Percentiles rank a stretch among this genome's conserved stretches.
Conservation (phyloP, 176 grass and related monocot species). For the Sorghum bicolor region Sorghum_bicolor_NCBIv3 NC_012870.2:58202001-58202500, state of each 20-base stretch:
- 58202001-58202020: not conserved
- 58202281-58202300: constrained; percentile 38
- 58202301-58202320: constrained; percentile 58
- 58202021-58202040: not conserved
- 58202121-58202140: constrained; percentile 66
- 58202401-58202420: constrained; percentile 23
- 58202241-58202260: constrained; percentile 52
- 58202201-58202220: constrained; percentile 53
- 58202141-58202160: constrained; percentile 67
- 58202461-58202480: not conserved
- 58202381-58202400: constrained; percentile 40
- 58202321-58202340: constrained; percentile 35
- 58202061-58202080: not conserved
- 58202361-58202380: constrained; percentile 55
- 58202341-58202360: constrained; percentile 42
- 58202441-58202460: not conserved
- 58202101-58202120: constrained; percentile 39
- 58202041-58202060: not conserved
- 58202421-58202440: not conserved
- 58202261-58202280: constrained; percentile 63
- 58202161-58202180: constrained; percentile 56
- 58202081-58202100: constrained; percentile 41
- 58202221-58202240: constrained; percentile 49
- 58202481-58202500: not conserved
- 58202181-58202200: constrained; percentile 55